Evolutionary conservation across 2,329 filamentous ascomycete genomes (phyloP).

Genomic region (Nemania diffusa): DNA sequence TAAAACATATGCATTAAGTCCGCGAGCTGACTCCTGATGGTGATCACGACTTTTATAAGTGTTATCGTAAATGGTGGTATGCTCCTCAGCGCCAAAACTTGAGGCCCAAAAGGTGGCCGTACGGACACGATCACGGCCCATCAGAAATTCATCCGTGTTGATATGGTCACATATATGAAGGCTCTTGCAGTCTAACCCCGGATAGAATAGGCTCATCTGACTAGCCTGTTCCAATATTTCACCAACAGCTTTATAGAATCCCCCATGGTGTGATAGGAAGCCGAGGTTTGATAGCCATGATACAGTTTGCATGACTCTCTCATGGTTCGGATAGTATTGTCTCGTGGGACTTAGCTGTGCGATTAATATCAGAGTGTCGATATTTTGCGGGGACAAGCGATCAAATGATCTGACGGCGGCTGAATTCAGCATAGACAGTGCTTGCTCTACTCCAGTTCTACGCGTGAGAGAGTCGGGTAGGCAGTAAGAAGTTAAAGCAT

Average conservation of each 20-base stretch:
- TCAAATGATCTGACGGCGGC: slow-evolving; percentile 61
- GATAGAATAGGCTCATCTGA: slow-evolving; percentile 22
- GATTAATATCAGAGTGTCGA: slow-evolving; percentile 52
- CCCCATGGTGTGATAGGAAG: slow-evolving; percentile 57
- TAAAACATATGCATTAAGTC: slow-evolving; percentile 10
- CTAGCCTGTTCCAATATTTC: slow-evolving; percentile 12
- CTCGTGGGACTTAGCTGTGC: slow-evolving; percentile 56
- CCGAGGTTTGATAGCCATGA: slow-evolving; percentile 55
- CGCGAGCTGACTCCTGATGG: slow-evolving; percentile 12
- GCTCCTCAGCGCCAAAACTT: slow-evolving; percentile 28
- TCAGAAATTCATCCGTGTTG: slow-evolving; percentile 9
- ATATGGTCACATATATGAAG: slow-evolving; percentile 4
- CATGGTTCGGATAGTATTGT: slow-evolving; percentile 56
- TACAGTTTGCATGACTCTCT: slow-evolving; percentile 59
- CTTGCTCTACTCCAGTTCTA: slow-evolving; percentile 65
- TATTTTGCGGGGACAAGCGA: slow-evolving; percentile 51
- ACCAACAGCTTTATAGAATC: slow-evolving; percentile 48
- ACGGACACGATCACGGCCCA: slow-evolving; percentile 23
- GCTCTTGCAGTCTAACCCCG: neutral
- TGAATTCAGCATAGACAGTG: slow-evolving; percentile 59
- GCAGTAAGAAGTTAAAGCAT: slow-evolving; percentile 64
- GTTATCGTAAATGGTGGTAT: slow-evolving; percentile 14
- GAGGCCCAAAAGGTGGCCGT: slow-evolving; percentile 20
- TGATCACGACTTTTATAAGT: slow-evolving; percentile 19
- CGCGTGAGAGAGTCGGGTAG: slow-evolving; percentile 60